phyloP scores from a whole-genome alignment of 1,139 yeast genomes.

The Yamadazyma mexicana region DNA sequence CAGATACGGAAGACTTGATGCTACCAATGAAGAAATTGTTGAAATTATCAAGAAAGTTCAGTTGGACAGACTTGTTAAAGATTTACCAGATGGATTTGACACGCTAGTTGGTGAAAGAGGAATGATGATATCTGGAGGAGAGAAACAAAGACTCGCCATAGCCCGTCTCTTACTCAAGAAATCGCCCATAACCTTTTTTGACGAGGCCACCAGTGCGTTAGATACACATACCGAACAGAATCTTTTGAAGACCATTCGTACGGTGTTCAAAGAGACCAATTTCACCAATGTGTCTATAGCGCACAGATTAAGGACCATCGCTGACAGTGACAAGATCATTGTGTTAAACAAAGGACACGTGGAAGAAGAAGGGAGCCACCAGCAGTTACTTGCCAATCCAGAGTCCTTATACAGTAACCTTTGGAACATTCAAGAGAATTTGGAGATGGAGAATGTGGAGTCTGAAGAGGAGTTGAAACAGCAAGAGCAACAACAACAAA shows the following conservation, averaged over 20 bases:
- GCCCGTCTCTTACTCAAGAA: conserved; percentile 81
- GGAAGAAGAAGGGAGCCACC: conserved; percentile 85
- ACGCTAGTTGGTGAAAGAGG: conserved; percentile 99
- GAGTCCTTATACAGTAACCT: conserved; percentile 69
- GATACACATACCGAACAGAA: conserved; percentile 96
- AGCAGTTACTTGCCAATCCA: conserved; percentile 50
- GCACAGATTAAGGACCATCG: conserved; percentile 88
- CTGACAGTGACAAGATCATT: conserved; percentile 91
- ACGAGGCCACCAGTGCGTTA: conserved; percentile 95
- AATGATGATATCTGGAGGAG: conserved; percentile 98
- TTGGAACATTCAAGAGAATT: conserved; percentile 91
- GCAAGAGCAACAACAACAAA: too few species aligned
- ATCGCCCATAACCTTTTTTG: conserved; percentile 90
- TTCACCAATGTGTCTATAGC: conserved; percentile 90
- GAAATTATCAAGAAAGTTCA: conserved; percentile 69
- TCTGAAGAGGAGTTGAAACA: conserved; percentile 29
- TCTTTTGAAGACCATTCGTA: conserved; percentile 67
- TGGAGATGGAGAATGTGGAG: conserved; percentile 72
- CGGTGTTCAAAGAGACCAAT: conserved; percentile 53
- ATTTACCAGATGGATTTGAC: conserved; percentile 78
- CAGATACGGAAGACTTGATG: conserved; percentile 77
- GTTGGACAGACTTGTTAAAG: conserved; percentile 59
- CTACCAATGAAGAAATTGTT: conserved; percentile 71
- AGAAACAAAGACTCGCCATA: conserved; percentile 92
- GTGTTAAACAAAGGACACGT: conserved; percentile 80